Conservation (phyloP, 2,329 filamentous ascomycete genomes). For the Cryphonectria carpinicola region DNA sequence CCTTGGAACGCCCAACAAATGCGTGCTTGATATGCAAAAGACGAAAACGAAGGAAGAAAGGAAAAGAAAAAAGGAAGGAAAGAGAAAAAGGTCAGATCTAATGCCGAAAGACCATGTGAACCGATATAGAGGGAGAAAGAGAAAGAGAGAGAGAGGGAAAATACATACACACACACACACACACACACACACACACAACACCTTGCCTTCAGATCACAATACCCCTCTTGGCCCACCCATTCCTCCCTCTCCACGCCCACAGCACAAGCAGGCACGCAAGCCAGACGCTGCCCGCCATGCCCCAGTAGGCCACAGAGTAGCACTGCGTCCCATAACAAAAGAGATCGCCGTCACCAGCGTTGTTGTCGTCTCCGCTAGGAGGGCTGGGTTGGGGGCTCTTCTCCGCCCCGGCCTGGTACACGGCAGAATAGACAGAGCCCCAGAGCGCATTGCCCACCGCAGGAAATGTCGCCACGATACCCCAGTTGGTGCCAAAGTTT, state of each 20-base stretch:
- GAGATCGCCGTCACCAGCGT: constrained; percentile 46
- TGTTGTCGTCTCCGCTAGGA: constrained; percentile 31
- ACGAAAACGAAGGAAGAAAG: not conserved
- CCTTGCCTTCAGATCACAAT: constrained; percentile 61
- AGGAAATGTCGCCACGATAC: constrained; percentile 89
- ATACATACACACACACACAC: not conserved
- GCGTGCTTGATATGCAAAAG: constrained; percentile 6
- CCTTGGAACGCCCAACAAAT: constrained; percentile 15
- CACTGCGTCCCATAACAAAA: constrained; percentile 84
- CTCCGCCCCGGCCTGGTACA: constrained; percentile 72
- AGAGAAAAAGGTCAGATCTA: not conserved
- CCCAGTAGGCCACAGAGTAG: constrained; percentile 84
- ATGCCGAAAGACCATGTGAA: not conserved
- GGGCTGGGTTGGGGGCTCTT: constrained; percentile 34
- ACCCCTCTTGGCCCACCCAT: constrained; percentile 76
- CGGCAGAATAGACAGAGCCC: constrained; percentile 84
- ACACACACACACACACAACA: not conserved
- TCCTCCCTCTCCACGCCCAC: constrained; percentile 79
- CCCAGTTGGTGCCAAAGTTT: constrained; percentile 98
- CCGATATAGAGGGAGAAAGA: not conserved
- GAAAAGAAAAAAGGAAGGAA: not conserved
- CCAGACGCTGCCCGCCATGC: constrained; percentile 80
- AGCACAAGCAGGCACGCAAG: constrained; percentile 72
- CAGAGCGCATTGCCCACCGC: constrained; percentile 87
- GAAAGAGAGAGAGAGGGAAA: not conserved